Percentiles rank a stretch among this genome's conserved stretches.
These are phyloP conservation scores for Galerina marginata DNA, from an alignment of 768 basidiomycete genomes.

Conservation along the genomic window DNA sequence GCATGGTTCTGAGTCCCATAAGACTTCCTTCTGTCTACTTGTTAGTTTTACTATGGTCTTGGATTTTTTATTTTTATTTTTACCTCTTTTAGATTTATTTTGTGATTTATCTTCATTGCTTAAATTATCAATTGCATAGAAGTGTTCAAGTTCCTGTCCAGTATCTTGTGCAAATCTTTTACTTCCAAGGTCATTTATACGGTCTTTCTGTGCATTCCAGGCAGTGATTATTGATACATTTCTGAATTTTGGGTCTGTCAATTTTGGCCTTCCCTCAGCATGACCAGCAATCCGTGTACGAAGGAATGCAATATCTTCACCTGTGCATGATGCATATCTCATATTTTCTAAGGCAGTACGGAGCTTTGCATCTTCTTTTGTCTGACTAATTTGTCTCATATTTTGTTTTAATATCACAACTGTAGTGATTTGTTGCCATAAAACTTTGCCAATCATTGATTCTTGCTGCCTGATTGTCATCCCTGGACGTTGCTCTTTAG, in stretches of 20 bases:
- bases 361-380: slow-evolving; percentile 29
- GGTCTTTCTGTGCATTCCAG: slow-evolving; percentile 22
- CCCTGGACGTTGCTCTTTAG: too few species aligned
- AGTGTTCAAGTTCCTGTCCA: too few species aligned
- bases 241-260: slow-evolving; percentile 24
- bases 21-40: slow-evolving; percentile 11
- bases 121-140: too few species aligned
- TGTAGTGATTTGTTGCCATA: slow-evolving; percentile 37
- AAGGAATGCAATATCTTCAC: slow-evolving; percentile 36
- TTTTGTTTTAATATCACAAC: slow-evolving; percentile 38
- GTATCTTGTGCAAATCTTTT: too few species aligned
- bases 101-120: too few species aligned
- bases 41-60: not conserved
- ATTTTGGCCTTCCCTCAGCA: slow-evolving; percentile 10
- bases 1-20: slow-evolving; percentile 29
- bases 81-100: slow-evolving; percentile 24
- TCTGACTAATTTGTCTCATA: slow-evolving; percentile 33
- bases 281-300: slow-evolving; percentile 20
- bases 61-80: slow-evolving; percentile 26
- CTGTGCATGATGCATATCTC: slow-evolving; percentile 35
- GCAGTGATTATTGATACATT: slow-evolving; percentile 40
- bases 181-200: too few species aligned
- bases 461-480: not conserved
- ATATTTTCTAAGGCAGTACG: slow-evolving; percentile 22
- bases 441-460: slow-evolving; percentile 24